These are phyloP conservation scores for Pyrus pyrifolia DNA, from an alignment of 306 rosid genomes.

Conservation along the genomic window DNA sequence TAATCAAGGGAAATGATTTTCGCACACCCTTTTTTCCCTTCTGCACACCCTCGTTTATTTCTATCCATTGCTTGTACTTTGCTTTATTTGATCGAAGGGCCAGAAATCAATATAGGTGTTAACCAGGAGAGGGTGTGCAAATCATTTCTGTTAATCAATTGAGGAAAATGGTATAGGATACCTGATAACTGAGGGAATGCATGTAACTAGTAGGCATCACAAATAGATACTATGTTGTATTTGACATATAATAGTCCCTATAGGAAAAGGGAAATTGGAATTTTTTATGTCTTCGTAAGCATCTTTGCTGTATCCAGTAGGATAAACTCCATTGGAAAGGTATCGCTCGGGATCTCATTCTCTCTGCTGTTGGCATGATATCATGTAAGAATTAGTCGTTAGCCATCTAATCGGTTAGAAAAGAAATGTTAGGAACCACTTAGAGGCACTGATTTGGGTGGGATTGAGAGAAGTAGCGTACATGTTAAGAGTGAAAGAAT, in stretches of 20 bases:
- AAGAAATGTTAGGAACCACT: not conserved
- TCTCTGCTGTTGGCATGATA: not conserved
- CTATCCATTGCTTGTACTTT: no score
- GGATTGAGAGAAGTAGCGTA: not conserved
- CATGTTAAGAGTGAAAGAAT: not conserved
- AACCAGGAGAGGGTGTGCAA: not conserved
- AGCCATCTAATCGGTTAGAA: not conserved
- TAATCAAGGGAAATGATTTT: no score
- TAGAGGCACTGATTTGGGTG: not conserved
- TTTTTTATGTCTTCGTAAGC: not conserved
- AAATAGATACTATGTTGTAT: not conserved
- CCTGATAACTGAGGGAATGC: not conserved
- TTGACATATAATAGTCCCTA: not conserved
- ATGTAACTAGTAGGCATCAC: not conserved
- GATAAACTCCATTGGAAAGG: not conserved
- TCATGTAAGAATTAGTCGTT: not conserved
- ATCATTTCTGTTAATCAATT: not conserved
- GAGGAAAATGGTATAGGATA: not conserved
- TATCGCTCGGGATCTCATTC: not conserved
- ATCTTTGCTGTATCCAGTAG: not conserved
- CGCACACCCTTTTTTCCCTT: no score
- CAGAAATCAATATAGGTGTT: not conserved
- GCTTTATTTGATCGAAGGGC: not conserved
- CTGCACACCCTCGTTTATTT: no score
- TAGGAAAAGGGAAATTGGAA: not conserved